Base-by-base conservation (phyloP, 306 rosid genomes). In the Sesbania bispinosa region DNA sequence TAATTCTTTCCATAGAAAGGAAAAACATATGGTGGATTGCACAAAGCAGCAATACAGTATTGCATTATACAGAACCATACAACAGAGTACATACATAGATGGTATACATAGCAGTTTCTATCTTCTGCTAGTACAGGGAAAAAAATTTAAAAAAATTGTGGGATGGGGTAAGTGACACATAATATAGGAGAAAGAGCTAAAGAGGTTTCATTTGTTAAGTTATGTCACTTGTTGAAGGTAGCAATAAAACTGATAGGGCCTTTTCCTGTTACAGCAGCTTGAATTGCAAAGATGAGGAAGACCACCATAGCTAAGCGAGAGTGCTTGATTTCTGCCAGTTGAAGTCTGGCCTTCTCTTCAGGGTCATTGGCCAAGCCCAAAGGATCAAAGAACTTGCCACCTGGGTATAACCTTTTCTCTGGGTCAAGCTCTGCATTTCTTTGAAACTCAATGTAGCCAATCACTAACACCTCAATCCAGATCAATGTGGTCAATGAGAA, bases 291-390 rank as follows among this genome's bases (percentile, higher is more conserved):
- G 79, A 83, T 64, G 65, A 91, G 90, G 82, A 91, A 91, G 7
- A 69, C 96, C 32, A 91, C 72, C 97, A 91, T 91, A 10, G 92
- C 97, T 4, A 91, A 80, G 3, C 97, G 83, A 0, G 89, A 66
- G 67, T 91, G 97, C 81, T 91, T 88, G 82, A 91, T 85, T 78
- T 91, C 97, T 6, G 97, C 96, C 4, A 91, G 61, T 66, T 91
- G 96, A 65, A 91, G 97, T 42, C 90, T 85, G 3, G 51, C 92
- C 32, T 61, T 81, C 78, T 88, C 90, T 13, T 83, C 88, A 0
- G 96, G 92, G 54, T 85, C 89, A 0, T 23, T 32, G 5, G 96
- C 85, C 66, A 91, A 66, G 2, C 92, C 92, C 3, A 91, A 65
- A 2, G 96, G 97, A 60, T 91, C 97, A 2, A 91, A 91, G 83